Evolutionary conservation across 2,329 filamentous ascomycete genomes (phyloP).

Genomic region (Phoma sp.): DNA sequence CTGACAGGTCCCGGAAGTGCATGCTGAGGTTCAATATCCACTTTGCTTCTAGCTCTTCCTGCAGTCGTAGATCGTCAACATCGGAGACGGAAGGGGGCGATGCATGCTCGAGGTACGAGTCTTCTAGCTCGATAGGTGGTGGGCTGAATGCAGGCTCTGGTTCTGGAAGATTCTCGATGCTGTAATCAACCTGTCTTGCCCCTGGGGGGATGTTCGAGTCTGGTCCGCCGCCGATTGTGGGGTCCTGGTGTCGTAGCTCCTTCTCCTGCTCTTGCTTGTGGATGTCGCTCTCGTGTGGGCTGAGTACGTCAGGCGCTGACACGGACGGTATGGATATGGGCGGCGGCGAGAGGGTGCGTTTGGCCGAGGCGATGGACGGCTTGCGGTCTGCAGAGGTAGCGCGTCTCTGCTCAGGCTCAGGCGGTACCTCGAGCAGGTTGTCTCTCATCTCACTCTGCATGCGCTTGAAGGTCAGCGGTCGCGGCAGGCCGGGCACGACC

Average conservation of each 20-base stretch:
- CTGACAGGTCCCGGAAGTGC: conserved; percentile 94
- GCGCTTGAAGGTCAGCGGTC: conserved; percentile 79
- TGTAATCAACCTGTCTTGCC: conserved; percentile 46
- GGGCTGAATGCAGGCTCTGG: conserved; percentile 24
- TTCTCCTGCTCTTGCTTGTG: conserved; percentile 30
- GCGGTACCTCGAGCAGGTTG: conserved; percentile 71
- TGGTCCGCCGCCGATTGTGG: conserved; percentile 40
- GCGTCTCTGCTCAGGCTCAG: conserved; percentile 71
- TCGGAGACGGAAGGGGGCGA: conserved; percentile 44
- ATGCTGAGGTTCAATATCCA: conserved; percentile 99
- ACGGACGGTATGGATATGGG: conserved; percentile 46
- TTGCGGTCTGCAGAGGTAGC: conserved; percentile 75
- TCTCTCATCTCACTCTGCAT: conserved; percentile 82
- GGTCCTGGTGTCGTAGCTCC: conserved; percentile 24
- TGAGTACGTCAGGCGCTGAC: conserved; percentile 51
- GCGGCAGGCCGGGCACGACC: conserved; percentile 80
- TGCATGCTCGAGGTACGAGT: conserved; percentile 40
- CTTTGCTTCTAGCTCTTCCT: conserved; percentile 81
- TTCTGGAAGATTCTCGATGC: conserved; percentile 23
- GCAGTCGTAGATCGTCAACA: conserved; percentile 68
- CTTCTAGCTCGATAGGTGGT: conserved; percentile 39
- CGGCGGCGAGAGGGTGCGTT: conserved; percentile 54
- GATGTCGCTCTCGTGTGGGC: conserved; percentile 35
- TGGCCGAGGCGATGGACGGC: conserved; percentile 66
- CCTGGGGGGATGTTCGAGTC: conserved; percentile 45